Evolutionary conservation across 495 filamentous ascomycete genomes (phyloP), one percentile per base, ranked within the genome.

Genomic region (Penicillium coprophilum): DNA sequence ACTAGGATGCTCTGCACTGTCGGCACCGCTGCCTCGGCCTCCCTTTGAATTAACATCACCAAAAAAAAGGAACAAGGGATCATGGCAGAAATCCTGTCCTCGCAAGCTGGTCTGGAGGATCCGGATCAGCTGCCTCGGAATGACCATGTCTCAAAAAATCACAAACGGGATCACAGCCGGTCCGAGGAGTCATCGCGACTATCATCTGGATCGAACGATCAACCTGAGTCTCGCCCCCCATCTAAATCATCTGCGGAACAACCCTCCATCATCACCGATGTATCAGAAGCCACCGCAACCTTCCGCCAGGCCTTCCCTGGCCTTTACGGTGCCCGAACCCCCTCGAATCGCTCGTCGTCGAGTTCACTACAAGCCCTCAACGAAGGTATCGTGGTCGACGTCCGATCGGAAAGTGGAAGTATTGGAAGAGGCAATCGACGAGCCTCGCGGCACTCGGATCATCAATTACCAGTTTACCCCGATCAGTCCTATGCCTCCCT

Each of bases 401-500:
- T 65, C 45, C 68, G 74, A 48, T 74, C 72, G 52, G 70, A 76
- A 41, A 65, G 60, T 55, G 59, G 66, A 46, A 54, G 55, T 21
- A 40, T 68, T 38, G 63, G 64, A 39, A 66, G 69, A 7, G 64
- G 36, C 34, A 48, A 69, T 43, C 67, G 71, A 19, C 62, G 67
- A 52, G 60, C 62, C 24, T 71, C 70, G 20, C 65, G 64, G 36
- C 70, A 71, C 8, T 68, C 68, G 19, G 71, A 72, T 23, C 53
- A 52, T 17, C 75, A 81, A 19, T 77, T 78, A 41, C 79, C 79
- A 10, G 73, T 77, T 24, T 82, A 82, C 50, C 80, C 80, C 40
- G 75, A 82, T 59, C 80, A 81, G 50, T 81, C 79, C 36, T 81
- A 80, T 63, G 73, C 72, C 41, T 73, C 74, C 13, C 64, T 82